Percentiles rank a stretch among this genome's conserved stretches.
These are phyloP conservation scores for Ustilago curta DNA, from an alignment of 1,284 basidiomycete genomes.

Conservation along the genomic window DNA sequence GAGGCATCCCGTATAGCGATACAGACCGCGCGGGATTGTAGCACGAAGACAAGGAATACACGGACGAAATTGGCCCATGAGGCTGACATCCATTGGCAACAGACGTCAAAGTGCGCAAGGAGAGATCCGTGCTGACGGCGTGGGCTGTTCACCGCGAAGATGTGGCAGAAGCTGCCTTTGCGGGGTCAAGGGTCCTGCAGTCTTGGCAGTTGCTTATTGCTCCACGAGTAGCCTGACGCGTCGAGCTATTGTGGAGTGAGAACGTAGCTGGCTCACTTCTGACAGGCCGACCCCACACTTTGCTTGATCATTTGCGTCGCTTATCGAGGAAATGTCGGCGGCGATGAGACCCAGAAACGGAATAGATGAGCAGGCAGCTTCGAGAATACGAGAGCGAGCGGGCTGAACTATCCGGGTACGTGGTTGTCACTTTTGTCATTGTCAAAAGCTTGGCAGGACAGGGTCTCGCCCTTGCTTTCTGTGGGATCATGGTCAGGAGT, in stretches of 20 bases:
- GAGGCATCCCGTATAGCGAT: background rate
- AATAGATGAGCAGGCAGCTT: too few relatives aligned
- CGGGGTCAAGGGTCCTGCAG: conserved; percentile 1
- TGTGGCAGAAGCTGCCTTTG: background rate
- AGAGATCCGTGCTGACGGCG: background rate
- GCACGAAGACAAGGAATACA: background rate
- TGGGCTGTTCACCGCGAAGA: background rate
- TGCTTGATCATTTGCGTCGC: background rate
- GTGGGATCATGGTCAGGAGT: conserved; percentile 3
- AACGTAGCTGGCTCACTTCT: background rate
- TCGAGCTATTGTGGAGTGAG: background rate
- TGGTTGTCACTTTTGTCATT: too few relatives aligned
- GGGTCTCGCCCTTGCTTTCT: conserved; percentile 6
- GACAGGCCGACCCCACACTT: background rate
- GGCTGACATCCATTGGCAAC: background rate
- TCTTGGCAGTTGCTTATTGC: background rate
- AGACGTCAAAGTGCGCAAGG: background rate
- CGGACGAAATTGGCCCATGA: background rate
- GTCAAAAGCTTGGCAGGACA: conserved; percentile 19
- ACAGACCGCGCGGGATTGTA: background rate
- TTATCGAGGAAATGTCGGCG: background rate
- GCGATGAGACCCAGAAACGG: conserved; percentile 3
- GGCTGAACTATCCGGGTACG: background rate
- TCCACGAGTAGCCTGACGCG: background rate
- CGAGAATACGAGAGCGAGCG: background rate